A percentile compares a stretch with the other conserved stretches of the same genome.
These are phyloP conservation scores for Multifurca ochricompacta DNA, from an alignment of 768 basidiomycete genomes.

Conservation along the genomic window DNA sequence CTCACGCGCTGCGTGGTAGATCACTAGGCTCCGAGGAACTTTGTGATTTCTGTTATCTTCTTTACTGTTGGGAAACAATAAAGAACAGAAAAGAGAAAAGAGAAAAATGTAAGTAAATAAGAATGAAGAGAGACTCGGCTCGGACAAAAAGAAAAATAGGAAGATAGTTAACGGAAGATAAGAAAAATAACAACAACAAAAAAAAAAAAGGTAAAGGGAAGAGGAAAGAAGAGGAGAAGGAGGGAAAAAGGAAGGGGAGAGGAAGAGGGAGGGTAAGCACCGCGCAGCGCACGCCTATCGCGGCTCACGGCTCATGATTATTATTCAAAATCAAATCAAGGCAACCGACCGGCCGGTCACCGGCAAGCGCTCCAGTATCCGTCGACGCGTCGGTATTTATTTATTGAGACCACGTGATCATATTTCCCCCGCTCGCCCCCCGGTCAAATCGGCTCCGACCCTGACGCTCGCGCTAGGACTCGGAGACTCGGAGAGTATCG, in stretches of 20 bases:
- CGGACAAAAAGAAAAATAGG: conserved; percentile 3
- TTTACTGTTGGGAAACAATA: conserved; percentile 13
- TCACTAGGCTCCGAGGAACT: neutral
- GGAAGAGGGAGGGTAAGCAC: conserved; percentile 6
- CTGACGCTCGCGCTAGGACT: too few relatives aligned
- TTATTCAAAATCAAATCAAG: too few relatives aligned
- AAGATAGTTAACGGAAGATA: neutral
- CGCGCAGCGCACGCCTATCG: too few relatives aligned
- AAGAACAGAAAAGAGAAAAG: conserved; percentile 24
- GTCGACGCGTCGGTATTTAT: too few relatives aligned
- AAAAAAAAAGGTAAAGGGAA: too few relatives aligned
- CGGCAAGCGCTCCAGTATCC: too few relatives aligned
- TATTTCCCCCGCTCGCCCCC: neutral
- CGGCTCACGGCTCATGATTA: too few relatives aligned
- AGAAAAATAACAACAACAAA: too few relatives aligned
- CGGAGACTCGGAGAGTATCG: too few relatives aligned
- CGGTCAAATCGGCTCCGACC: conserved; percentile 2
- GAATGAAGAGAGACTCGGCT: conserved; percentile 18
- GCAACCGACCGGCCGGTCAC: neutral
- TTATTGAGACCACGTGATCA: too few relatives aligned
- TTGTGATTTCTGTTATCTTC: neutral
- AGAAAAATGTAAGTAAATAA: conserved; percentile 18
- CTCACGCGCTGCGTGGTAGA: conserved; percentile 27
- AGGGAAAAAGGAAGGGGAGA: too few relatives aligned
- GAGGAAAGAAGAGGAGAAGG: too few relatives aligned